These are phyloP conservation scores for Salix suchowensis DNA, from an alignment of 345 rosid species.

Conservation along the genomic window DNA sequence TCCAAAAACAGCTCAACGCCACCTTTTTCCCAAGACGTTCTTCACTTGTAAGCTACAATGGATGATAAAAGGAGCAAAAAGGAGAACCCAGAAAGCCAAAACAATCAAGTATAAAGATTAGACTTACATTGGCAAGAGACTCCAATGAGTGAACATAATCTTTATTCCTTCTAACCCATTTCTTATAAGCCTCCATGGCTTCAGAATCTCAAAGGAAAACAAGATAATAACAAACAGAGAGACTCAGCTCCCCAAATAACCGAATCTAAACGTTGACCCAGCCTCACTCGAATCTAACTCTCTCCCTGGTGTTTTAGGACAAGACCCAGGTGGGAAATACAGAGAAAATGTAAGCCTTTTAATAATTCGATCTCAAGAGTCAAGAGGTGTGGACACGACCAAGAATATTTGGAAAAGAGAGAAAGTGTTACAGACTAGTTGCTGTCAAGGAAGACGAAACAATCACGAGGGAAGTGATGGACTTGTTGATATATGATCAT, in stretches of 20 bases:
- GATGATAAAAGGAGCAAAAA: neutral
- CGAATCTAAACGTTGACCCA: neutral
- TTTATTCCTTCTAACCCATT: conserved; percentile 81
- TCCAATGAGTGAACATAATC: conserved; percentile 85
- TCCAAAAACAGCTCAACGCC: neutral
- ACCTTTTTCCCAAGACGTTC: neutral
- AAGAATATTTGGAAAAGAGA: neutral
- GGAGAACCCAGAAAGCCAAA: neutral
- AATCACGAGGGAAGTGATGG: neutral
- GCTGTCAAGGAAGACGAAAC: neutral
- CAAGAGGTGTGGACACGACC: neutral
- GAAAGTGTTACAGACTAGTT: neutral
- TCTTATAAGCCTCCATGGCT: conserved; percentile 82
- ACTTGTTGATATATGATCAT: neutral
- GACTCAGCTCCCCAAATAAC: conserved; percentile 7
- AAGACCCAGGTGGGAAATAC: conserved; percentile 7
- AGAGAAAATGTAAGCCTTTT: neutral
- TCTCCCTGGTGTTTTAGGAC: conserved; percentile 4
- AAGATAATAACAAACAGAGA: neutral
- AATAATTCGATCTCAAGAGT: neutral
- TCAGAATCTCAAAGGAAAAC: conserved; percentile 12
- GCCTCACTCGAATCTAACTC: neutral
- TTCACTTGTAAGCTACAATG: neutral
- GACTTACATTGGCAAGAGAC: conserved; percentile 86
- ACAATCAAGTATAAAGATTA: neutral